Base-by-base conservation (phyloP, 495 filamentous ascomycete genomes). In the Penicillium lividum region DNA sequence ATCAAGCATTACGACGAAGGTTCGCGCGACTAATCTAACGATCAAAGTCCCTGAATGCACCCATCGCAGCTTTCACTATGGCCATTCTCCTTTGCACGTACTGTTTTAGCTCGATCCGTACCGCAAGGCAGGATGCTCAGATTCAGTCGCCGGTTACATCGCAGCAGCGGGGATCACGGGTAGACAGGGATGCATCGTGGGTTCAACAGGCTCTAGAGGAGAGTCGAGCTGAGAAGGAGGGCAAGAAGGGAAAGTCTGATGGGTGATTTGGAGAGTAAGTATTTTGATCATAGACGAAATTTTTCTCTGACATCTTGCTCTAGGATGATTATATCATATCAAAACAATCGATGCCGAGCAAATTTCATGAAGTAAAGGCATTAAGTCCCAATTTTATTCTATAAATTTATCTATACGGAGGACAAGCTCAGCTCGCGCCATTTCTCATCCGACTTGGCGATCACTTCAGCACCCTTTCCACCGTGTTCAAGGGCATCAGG, bases 31-130 rank as follows among this genome's bases (percentile, higher is more conserved):
- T 47, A 47, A 27, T 29, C 25, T 29, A 42, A 53, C 22, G 8
- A 68, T 30, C 36, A 15, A 54, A 78, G 76, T 79, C 76, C 7
- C 48, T 79, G 36, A 75, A 76, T 56, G 77, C 78, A 7, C 79
- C 79, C 16, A 77, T 81, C 36, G 77, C 75, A 29, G 79, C 79
- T 15, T 77, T 82, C 58, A 77, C 77, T 10, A 80, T 82, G 77
- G 78, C 79, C 28, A 49, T 75, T 22, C 45, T 83, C 27, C 74
- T 82, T 3, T 75, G 71, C 57, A 71, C 78, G 33, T 82, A 83
- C 61, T 75, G 76, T 57, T 59, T 80, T 57, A 77, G 70, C 28
- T 81, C 80, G 2, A 82, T 83, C 49, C 67, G 71, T 40, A 72
- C 77, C 27, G 80, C 80, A 1, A 68, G 75, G 42, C 69, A 67